Base-by-base conservation (phyloP, 176 grass and related monocot species). In the Alloteropsis semialata region DNA sequence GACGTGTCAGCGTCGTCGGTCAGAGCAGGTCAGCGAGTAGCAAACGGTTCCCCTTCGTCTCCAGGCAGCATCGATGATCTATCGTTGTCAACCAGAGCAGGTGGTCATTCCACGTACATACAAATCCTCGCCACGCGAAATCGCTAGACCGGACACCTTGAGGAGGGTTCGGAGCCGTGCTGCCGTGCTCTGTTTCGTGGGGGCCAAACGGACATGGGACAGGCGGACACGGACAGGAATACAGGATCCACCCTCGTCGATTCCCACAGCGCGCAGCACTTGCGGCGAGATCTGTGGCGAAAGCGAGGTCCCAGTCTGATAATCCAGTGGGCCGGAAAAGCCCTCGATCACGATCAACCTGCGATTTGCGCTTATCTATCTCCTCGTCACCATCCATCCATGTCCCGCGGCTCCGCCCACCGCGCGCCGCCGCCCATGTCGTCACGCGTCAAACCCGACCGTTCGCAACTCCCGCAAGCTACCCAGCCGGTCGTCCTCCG, bases 331-430 rank as follows among this genome's bases (percentile, higher is more conserved):
- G 72, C 38, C 4, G 55, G 15, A 53, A n/a, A 33, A 36, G 17
- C 28, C 24, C 39, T 36, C 28, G 24, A 75, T 38, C 61, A 14
- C 28, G 24, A 75, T 38, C 61, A 14, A 24, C 48, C 32, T 8
- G 41, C 7, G 67, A 74, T 74, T 8, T 67, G 48, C 38, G 15
- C 86, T 88, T 72, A 83, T 82, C 81, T n/a, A 82, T 71, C 81
- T n/a, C 11, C 67, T 84, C 48, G 5, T 82, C 63, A 34, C n/a
- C 58, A 39, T 36, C 84, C 72, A 33, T 38, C 19, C 4, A 38
- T 42, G 10, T 4, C 42, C 25, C 42, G 42, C 24, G 42, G 39
- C 1, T n/a, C 66, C 72, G 13, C 24, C 67, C 56, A 18, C 64
- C 49, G 10, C 5, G 30, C 65, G 42, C 65, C 67, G 33, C 67